Percentiles rank a stretch among this genome's conserved stretches.
Conservation (phyloP, 306 rosid genomes). For the Neltuma alba region DNA sequence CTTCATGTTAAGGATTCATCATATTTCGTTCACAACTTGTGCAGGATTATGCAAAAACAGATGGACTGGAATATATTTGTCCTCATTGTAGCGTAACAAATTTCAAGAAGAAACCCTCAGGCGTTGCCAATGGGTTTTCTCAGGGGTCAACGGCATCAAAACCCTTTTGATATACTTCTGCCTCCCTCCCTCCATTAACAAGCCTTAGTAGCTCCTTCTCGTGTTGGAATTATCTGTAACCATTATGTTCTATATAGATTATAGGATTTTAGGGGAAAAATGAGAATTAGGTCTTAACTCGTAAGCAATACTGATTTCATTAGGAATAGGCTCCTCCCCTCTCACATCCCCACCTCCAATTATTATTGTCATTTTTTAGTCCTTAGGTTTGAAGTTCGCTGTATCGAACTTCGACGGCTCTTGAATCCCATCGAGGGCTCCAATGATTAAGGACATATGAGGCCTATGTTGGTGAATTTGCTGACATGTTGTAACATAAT, state of each 20-base stretch:
- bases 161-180: slow-evolving; percentile 55
- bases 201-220: slow-evolving; percentile 23
- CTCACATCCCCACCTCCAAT: slow-evolving; percentile 13
- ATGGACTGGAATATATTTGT: slow-evolving; percentile 95
- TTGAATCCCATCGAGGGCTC: slow-evolving; percentile 21
- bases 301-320: slow-evolving; percentile 29
- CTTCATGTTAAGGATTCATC: slow-evolving; percentile 9
- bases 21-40: slow-evolving; percentile 22
- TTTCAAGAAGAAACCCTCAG: slow-evolving; percentile 84
- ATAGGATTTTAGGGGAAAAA: slow-evolving; percentile 35
- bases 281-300: slow-evolving; percentile 35
- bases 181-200: slow-evolving; percentile 19
- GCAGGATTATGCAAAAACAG: slow-evolving; percentile 99
- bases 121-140: slow-evolving; percentile 67
- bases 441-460: slow-evolving; percentile 35
- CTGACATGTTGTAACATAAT: slow-evolving; percentile 33
- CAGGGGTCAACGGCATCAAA: slow-evolving; percentile 70
- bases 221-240: slow-evolving; percentile 37
- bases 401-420: slow-evolving; percentile 35
- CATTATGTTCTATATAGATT: slow-evolving; percentile 42
- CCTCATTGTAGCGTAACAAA: slow-evolving; percentile 94
- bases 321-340: slow-evolving; percentile 40
- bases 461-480: slow-evolving; percentile 14
- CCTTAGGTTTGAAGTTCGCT: slow-evolving; percentile 23
- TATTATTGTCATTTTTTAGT: neutral